A percentile compares a stretch with the other conserved stretches of the same genome.
Conservation (phyloP, 2,329 filamentous ascomycete species). For the Fusarium sp. region DNA sequence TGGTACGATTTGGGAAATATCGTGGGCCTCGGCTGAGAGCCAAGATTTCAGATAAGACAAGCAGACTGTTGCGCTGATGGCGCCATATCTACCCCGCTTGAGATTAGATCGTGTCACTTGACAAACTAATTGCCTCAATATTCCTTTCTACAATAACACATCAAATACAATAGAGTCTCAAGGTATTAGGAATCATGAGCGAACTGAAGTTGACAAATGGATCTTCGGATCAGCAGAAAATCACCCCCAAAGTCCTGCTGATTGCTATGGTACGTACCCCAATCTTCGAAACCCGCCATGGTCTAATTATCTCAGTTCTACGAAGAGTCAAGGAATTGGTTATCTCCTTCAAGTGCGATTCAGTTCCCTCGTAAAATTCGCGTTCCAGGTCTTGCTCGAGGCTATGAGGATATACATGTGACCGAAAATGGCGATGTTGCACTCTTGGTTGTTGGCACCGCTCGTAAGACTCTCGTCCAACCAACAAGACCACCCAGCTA, state of each 20-base stretch:
- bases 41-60: background rate
- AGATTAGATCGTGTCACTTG: slow-evolving; percentile 1
- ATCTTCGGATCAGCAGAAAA: background rate
- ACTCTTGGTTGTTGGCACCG: slow-evolving; percentile 31
- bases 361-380: slow-evolving; percentile 24
- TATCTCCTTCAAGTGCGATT: slow-evolving; percentile 10
- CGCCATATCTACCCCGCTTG: slow-evolving; percentile 31
- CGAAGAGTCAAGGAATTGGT: slow-evolving; percentile 28
- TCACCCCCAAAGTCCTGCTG: slow-evolving; percentile 26
- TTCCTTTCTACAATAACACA: background rate
- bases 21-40: slow-evolving; percentile 6
- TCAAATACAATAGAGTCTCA: accelerated
- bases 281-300: accelerated
- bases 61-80: background rate
- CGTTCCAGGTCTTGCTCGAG: slow-evolving; percentile 26
- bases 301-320: slow-evolving; percentile 13
- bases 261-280: slow-evolving; percentile 23
- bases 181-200: background rate
- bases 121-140: slow-evolving; percentile 12
- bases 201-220: background rate
- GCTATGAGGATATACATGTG: slow-evolving; percentile 25
- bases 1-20: background rate
- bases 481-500: accelerated
- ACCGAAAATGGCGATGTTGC: slow-evolving; percentile 13
- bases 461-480: background rate